Base-by-base conservation (phyloP, 2,329 filamentous ascomycete species). In the Aspergillus fructus region DNA sequence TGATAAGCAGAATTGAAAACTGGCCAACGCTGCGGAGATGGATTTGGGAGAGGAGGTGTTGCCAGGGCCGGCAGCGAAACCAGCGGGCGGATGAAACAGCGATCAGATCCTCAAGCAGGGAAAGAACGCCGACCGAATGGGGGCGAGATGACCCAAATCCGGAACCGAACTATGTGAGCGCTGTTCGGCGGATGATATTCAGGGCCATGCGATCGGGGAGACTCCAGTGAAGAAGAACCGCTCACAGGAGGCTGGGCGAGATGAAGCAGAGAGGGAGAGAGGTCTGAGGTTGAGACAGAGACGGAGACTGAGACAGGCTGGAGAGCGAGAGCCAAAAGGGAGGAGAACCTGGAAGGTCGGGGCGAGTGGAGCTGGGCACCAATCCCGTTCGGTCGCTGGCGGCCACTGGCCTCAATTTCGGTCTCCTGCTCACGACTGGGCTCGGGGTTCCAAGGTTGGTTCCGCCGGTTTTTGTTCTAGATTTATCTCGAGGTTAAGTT, bases 131-230 rank as follows among this genome's bases (percentile, higher is more conserved):
- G 51, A 49, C 45, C 33, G 43, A 49, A 40, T 40, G 41, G 46
- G 49, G 56, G 39, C 48, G 45, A 56, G 49, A 53, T 34, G 48
- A 34, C 21, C 45, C 46, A 54, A 49, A 53, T 45, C 49, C 33
- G 40, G 52, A 55, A 45, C 43, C 55, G 50, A 55, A 52, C 39
- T 49, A 49, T 53, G 46, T 40, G 15, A 56, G 42, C 15, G 43
- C 49, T 51, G 45, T 53, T 57, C 43, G 51, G 45, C 46, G 39
- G 23, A 47, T 24, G 53, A 33, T 58, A 49, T 46, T 47, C 49
- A 56, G 49, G 52, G 53, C 49, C 59, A 62, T 59, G 61, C 59
- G 61, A 63, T 59, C 53, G 43, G 53, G 50, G 41, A 42, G 39
- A 40, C 15, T 43, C 33, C 17, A 49, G 43, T 43, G 49, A 59